These are phyloP conservation scores for Fraxinus quadrangulata DNA, from an alignment of 257 asterid species.

Conservation along the genomic window DNA sequence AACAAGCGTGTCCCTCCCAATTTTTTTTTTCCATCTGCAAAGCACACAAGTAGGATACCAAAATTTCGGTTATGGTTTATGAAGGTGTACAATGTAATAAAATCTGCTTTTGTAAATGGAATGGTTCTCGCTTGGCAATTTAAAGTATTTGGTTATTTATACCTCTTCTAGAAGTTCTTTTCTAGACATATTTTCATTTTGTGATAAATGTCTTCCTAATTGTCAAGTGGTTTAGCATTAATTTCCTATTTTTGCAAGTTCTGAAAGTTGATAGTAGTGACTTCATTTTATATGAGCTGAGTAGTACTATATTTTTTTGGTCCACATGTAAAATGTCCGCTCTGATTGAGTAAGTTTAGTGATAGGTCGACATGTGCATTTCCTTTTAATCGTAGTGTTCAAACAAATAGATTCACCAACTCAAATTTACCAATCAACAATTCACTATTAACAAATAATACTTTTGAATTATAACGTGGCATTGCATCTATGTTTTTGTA, in stretches of 20 bases:
- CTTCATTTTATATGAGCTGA: not conserved
- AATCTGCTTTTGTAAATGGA: not conserved
- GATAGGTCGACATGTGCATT: not conserved
- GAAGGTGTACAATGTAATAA: not conserved
- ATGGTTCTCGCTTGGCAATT: not conserved
- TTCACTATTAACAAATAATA: not conserved
- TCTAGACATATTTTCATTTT: not conserved
- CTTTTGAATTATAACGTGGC: not conserved
- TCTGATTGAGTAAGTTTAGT: not conserved
- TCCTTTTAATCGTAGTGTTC: not conserved
- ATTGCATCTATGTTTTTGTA: not conserved
- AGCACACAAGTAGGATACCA: not conserved
- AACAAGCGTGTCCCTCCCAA: not conserved
- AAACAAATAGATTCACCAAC: not conserved
- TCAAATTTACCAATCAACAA: not conserved
- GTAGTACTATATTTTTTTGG: not conserved
- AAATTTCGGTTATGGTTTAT: not conserved
- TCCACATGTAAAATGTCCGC: not conserved
- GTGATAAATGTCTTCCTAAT: not conserved
- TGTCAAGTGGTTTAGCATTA: not conserved
- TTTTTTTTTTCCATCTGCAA: not conserved
- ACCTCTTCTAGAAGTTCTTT: not conserved
- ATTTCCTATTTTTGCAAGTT: not conserved
- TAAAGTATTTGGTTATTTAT: not conserved
- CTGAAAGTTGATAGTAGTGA: not conserved